Base-by-base conservation (phyloP, 768 basidiomycete genomes). In the Collybia mongolica region DNA sequence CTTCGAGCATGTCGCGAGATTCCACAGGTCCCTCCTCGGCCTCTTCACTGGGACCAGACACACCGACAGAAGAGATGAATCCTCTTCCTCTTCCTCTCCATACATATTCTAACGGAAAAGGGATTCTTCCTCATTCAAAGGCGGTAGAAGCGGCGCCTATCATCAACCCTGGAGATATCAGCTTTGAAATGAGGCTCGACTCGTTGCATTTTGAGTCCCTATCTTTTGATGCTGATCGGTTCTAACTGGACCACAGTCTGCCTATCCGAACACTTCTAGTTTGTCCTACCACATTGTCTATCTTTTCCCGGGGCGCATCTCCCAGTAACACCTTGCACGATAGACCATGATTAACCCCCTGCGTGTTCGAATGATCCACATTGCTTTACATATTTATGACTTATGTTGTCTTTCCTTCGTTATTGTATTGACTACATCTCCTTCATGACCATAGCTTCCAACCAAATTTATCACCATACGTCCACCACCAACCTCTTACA, bases 121-220 rank as follows among this genome's bases (percentile, higher is more conserved):
- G 8, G 28, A 22, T 17, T 11, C 5, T 32, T 38, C 29, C n/a
- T 29, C 6, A 26, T 22, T 39, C 46, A 35, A 49, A 49, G 48
- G 18, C 18, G 41, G n/a, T 2, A 45, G 20, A 23, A 5, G 38
- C 28, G 18, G 19, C 12, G 20, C 35, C 54, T 17, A 14, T 29
- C 12, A 37, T 49, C 8, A 65, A 55, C 35, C 59, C 62, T 32
- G 65, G 59, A 28, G 77, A 84, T 44, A 53, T 67, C 54, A 78
- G 76, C 53, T 67, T 83, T 44, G 83, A 89, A 70, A 82, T 86
- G 84, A 72, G 68, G 32, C 79, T 89, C 12, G 83, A 87, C 60
- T 87, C 87, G 26, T 70, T 89, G 47, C 84, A 86, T 61, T 89
- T 89, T 61, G 87, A 89, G 55, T 72, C 78, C 1, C 56, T 89